Evolutionary conservation across 345 rosid genomes (phyloP), one percentile per base, ranked within the genome.

Genomic region (Capsella bursapastoris): DNA sequence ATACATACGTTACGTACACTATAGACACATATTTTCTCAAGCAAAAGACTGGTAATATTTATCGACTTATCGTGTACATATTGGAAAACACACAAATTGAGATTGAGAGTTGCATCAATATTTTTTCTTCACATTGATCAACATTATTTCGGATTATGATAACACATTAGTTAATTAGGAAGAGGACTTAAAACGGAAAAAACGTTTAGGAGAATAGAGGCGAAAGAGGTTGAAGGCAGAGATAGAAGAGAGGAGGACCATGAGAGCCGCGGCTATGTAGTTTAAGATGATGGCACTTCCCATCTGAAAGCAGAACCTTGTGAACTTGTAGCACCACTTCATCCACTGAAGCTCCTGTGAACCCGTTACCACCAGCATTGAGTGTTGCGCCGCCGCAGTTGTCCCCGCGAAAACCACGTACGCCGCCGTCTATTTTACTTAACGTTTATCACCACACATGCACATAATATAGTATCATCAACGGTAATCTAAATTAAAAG

Each of bases 211-310:
- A 4, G 92, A 88, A 58, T 88, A 92, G 47, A 84, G 82, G 57
- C 97, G 82, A 75, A 86, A 88, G 81, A 91, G 80, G 40, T 83
- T 82, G 80, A 82, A 89, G 44, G 91, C 86, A 1, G 97, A 86
- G 78, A 87, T 68, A 60, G 66, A 72, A 12, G 97, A 83, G 16
- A 79, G 37, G 32, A 70, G 27, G 16, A 27, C 50, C 87, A 88
- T 72, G 2, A 86, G 70, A 43, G 60, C 13, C 32, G 8, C 82
- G 0, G 88, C 87, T 0, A 67, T 16, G 32, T 71, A 83, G 68
- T 83, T 79, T 37, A 81, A 81, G 52, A 70, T 0, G 27, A 91
- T 43, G 5, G 85, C 86, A 8, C 87, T 86, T 1, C 92, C 96
- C 0, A 81, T 68, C 72, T 87, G 93, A 78, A 82, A 18, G 77